A percentile compares a stretch with the other conserved stretches of the same genome.
Conservation (phyloP, 129 eudicot genomes). For the Deinandra increscens region DNA sequence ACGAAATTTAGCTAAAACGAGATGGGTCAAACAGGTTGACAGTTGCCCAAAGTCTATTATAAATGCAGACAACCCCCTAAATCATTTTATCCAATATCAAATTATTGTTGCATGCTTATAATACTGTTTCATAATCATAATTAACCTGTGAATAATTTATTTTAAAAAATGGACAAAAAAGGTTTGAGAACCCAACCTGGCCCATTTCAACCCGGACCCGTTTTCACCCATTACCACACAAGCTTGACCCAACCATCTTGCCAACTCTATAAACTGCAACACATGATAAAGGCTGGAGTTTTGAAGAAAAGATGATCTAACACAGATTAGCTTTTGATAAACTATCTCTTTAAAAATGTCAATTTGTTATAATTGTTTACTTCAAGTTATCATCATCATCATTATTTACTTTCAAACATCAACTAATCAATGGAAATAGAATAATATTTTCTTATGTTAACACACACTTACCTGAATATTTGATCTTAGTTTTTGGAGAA, state of each 20-base stretch:
- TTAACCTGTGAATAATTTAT: not conserved
- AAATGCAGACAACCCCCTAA: not conserved
- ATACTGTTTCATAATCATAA: not conserved
- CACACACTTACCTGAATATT: slow-evolving; percentile 67
- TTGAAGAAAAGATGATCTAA: slow-evolving; percentile 13
- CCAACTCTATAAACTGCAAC: slow-evolving; percentile 16
- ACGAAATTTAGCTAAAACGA: not conserved
- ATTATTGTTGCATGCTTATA: not conserved
- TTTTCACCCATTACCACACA: not conserved
- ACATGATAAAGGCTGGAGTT: slow-evolving; percentile 7
- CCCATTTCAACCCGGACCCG: not conserved
- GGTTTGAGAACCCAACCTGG: not conserved
- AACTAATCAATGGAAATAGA: not conserved
- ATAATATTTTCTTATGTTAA: slow-evolving; percentile 1
- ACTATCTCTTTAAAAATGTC: no score
- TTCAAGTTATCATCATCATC: slow-evolving; percentile 1
- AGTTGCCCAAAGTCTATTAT: not conserved
- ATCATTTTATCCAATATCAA: not conserved
- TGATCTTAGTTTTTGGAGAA: slow-evolving; percentile 93
- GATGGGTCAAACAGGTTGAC: not conserved
- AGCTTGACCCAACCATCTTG: not conserved
- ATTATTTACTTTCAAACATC: slow-evolving; percentile 5
- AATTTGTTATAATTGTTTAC: not conserved
- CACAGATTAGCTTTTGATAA: not conserved
- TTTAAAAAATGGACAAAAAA: not conserved